phyloP scores from a whole-genome alignment of 805 yeast genomes.

The Candida andamanensis region DNA sequence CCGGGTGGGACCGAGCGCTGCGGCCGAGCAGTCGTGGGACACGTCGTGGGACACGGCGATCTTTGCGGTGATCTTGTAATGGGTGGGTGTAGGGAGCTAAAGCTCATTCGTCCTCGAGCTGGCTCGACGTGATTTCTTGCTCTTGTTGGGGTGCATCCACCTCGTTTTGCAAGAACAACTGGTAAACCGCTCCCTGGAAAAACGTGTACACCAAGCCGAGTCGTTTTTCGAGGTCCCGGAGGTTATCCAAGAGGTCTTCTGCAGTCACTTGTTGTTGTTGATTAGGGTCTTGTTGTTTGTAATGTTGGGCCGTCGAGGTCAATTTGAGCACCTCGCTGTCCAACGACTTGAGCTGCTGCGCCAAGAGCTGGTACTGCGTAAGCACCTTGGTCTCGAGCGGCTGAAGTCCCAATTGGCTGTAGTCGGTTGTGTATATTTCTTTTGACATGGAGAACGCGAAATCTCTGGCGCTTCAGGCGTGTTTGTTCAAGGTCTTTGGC shows the following conservation, averaged over 20 bases:
- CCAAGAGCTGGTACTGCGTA: conserved; percentile 33
- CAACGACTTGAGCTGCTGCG: conserved; percentile 25
- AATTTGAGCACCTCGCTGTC: conserved; percentile 29
- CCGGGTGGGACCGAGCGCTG: neutral
- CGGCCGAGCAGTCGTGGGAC: neutral
- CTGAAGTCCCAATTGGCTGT: conserved; percentile 15
- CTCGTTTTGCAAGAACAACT: conserved; percentile 51
- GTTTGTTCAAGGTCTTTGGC: too few relatives aligned
- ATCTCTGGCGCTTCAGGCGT: too few relatives aligned
- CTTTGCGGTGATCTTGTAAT: too few relatives aligned
- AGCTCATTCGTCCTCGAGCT: too few relatives aligned
- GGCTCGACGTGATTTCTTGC: neutral
- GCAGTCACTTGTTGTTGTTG: conserved; percentile 14
- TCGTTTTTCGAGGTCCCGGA: conserved; percentile 59
- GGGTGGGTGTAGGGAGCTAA: too few relatives aligned
- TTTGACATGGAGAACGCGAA: too few relatives aligned
- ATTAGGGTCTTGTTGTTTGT: neutral
- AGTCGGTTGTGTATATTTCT: conserved; percentile 16
- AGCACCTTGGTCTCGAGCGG: conserved; percentile 32
- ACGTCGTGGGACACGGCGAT: neutral
- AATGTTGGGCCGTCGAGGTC: conserved; percentile 11
- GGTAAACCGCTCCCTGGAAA: conserved; percentile 67
- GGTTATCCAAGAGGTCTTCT: conserved; percentile 36
- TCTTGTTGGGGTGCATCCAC: conserved; percentile 5
- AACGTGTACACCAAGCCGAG: conserved; percentile 60